Conservation (phyloP, 1,139 yeast genomes). For the Casaregolazyma lundiana region DNA sequence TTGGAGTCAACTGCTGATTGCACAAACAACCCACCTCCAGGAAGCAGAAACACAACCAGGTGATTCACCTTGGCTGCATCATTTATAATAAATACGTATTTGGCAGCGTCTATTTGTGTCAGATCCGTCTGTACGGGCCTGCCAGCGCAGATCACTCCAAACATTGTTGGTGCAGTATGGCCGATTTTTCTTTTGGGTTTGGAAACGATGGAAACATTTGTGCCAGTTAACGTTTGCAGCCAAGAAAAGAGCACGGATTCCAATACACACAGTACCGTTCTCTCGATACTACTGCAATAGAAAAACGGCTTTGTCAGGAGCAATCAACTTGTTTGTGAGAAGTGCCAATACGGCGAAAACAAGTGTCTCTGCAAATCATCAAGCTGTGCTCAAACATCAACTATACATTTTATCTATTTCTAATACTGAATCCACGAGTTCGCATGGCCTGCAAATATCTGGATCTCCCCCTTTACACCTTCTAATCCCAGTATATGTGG, state of each 20-base stretch:
- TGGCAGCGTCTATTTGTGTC: conserved; percentile 57
- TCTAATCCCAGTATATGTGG: conserved; percentile 6
- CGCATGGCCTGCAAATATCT: conserved; percentile 20
- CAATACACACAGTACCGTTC: conserved; percentile 5
- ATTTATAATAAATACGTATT: conserved; percentile 56
- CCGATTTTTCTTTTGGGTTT: neutral
- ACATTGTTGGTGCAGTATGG: conserved; percentile 30
- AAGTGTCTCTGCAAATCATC: neutral
- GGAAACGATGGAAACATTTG: neutral
- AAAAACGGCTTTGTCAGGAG: conserved; percentile 38
- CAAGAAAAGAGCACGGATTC: conserved; percentile 5
- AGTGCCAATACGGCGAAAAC: too few relatives aligned
- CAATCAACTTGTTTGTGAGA: neutral
- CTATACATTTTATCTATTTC: neutral
- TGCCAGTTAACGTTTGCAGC: neutral
- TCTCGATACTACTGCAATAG: conserved; percentile 62
- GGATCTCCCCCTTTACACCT: conserved; percentile 1
- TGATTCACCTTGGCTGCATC: conserved; percentile 66
- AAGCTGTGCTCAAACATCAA: neutral
- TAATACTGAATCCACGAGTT: conserved; percentile 18
- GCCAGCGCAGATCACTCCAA: conserved; percentile 45
- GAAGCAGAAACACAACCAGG: conserved; percentile 70
- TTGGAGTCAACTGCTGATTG: conserved; percentile 2
- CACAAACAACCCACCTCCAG: conserved; percentile 45
- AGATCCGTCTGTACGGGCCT: conserved; percentile 37